Evolutionary conservation across 805 yeast species (phyloP), one percentile per base, ranked within the genome.

Genomic region (Suhomyces tanzawaensis): DNA sequence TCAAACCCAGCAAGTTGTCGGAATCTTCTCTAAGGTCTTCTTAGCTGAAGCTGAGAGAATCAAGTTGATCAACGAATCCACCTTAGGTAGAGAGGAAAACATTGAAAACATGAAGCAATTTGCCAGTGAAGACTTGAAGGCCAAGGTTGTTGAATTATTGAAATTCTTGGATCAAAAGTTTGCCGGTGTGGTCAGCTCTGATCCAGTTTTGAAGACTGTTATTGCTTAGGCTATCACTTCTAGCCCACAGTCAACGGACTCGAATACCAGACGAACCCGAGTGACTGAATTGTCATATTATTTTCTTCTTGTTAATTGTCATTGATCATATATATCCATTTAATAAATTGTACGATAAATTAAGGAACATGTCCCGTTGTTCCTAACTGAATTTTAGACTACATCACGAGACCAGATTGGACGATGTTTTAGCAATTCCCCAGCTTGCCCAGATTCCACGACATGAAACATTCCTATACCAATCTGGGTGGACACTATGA

Each of bases 11-110:
- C 70, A 74, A 53, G 66, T 89, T 38, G 74, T 87, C 38, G 81
- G 76, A 41, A 67, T 85, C 23, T 81, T 90, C 45, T 81, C 82
- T 30, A 69, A 71, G 43, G 84, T 86, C 17, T 87, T 88, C 59
- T 62, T 75, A 38, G 83, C 85, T 60, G 95, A 88, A 57, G 71
- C 75, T 43, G 95, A 85, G 58, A 76, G 82, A 58, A 76, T 79
- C 45, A 81, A 78, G 58, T 68, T 84, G 55, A 78, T 77, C 47
- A 73, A 71, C 59, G 85, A 85, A 57, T 79, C 88, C 40, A 85
- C 95, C 19, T 69, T 86, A 53, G 95, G 95, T 42, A 82, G 93
- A 72, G 95, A 85, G 61, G 88, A 82, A 60, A 79, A 81, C 62
- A 72, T 82, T 56, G 91, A 84, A 49, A 74, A 82, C 58, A 69